Evolutionary conservation across 257 asterid genomes (phyloP).

Genomic region (Nyctanthes arbortristis): DNA sequence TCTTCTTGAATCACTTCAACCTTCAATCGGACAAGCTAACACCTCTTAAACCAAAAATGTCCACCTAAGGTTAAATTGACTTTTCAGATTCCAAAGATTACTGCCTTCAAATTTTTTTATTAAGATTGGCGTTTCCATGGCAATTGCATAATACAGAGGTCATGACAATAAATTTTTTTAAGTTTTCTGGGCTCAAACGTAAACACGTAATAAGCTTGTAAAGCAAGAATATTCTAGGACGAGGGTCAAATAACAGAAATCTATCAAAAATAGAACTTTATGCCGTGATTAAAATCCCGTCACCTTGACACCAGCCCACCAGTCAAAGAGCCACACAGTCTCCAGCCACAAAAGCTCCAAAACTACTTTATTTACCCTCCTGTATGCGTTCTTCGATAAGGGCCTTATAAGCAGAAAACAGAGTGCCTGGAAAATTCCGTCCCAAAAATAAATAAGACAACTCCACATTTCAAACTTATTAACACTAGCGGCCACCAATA

Average conservation of each 20-base stretch:
- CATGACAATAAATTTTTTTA: too few relatives aligned
- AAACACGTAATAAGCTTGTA: neutral
- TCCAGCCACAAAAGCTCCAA: slow-evolving; percentile 91
- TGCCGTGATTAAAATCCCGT: slow-evolving; percentile 2
- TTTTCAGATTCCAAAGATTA: neutral
- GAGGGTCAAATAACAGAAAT: neutral
- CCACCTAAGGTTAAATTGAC: too few relatives aligned
- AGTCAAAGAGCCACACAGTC: slow-evolving; percentile 91
- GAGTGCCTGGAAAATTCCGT: slow-evolving; percentile 50
- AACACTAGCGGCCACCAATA: slow-evolving; percentile 6
- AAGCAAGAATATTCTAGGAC: neutral
- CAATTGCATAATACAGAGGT: neutral
- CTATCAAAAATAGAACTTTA: neutral
- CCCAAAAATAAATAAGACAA: slow-evolving; percentile 4
- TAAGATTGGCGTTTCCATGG: neutral
- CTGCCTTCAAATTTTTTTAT: neutral
- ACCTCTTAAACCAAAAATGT: neutral
- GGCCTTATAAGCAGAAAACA: slow-evolving; percentile 72
- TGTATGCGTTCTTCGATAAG: slow-evolving; percentile 69
- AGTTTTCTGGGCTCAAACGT: neutral
- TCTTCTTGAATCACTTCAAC: neutral
- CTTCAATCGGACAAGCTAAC: neutral
- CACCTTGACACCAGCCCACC: slow-evolving; percentile 99
- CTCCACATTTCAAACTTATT: slow-evolving; percentile 4
- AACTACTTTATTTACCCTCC: slow-evolving; percentile 77